A percentile compares a stretch with the other conserved stretches of the same genome.
Conservation (phyloP, 2,329 filamentous ascomycete species). For the Pseudogymnoascus sp. region DNA sequence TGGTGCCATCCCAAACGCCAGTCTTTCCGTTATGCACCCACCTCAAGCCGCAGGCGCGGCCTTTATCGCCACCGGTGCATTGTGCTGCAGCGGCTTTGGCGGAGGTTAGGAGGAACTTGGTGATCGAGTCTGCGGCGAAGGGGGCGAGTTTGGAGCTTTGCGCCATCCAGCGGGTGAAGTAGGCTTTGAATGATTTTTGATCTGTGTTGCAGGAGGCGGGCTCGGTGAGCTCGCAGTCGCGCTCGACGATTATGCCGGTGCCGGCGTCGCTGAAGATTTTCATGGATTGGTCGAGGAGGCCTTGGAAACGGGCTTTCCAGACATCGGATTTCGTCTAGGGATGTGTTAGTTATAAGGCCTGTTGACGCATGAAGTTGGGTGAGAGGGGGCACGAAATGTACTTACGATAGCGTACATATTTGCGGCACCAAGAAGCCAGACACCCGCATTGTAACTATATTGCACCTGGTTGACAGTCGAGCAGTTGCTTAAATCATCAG, state of each 20-base stretch:
- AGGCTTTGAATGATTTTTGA: constrained; percentile 58
- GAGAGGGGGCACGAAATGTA: constrained; percentile 39
- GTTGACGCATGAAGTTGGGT: constrained; percentile 45
- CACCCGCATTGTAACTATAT: constrained; percentile 64
- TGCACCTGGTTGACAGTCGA: constrained; percentile 47
- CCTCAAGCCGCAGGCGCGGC: constrained; percentile 35
- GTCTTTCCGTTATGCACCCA: constrained; percentile 34
- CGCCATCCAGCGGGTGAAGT: constrained; percentile 53
- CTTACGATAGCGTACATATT: constrained; percentile 42
- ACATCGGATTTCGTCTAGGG: constrained; percentile 31
- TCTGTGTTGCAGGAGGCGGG: constrained; percentile 48
- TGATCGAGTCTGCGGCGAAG: constrained; percentile 40
- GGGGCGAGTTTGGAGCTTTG: constrained; percentile 50
- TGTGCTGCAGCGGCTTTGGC: constrained; percentile 46
- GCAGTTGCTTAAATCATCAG: constrained; percentile 39
- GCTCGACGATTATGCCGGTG: constrained; percentile 50
- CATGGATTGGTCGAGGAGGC: constrained; percentile 29
- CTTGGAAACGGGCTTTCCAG: constrained; percentile 31
- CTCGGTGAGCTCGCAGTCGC: constrained; percentile 46
- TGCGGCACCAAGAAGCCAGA: constrained; percentile 48
- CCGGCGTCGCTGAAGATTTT: constrained; percentile 32
- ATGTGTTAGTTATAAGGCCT: constrained; percentile 5
- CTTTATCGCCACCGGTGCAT: constrained; percentile 41
- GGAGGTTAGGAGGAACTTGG: constrained; percentile 42
- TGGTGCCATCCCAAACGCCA: constrained; percentile 32